Evolutionary conservation across 768 basidiomycete species (phyloP), one percentile per base, ranked within the genome.

Genomic region (Boletus huronensis): DNA sequence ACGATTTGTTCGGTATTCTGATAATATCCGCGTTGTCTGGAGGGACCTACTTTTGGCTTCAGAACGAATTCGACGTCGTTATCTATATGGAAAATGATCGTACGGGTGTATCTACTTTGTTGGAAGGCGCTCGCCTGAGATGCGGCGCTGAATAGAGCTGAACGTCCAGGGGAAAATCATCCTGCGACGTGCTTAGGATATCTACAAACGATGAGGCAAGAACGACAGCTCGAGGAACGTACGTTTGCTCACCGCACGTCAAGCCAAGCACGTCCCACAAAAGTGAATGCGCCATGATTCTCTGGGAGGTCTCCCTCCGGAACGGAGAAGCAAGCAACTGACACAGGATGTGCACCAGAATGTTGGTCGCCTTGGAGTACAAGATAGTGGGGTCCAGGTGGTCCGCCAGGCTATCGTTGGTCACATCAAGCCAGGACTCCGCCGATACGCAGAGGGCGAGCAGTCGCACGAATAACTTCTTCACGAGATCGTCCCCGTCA

Each of bases 391-490:
- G 86, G 13, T 75, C 72, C 26, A 74, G 69, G 41, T 77, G 64
- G 16, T 65, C 77, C 21, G 73, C 74, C 45, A 76, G 68, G 23
- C 57, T 61, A n/a, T 68, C 58, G 21, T 73, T 71, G 40, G 74
- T 72, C n/a, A 72, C 73, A 48, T 81, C 80, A 32, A 77, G 64
- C 83, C 88, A 90, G 31, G 77, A 66, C 56, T 86, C 85, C 34
- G 88, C 72, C 1, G 77, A 75, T 49, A 75, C 65, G 62, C 79
- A 82, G 29, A 89, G 74, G 36, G 77, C 76, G 11, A 87, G 63
- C 40, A 88, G 64, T 36, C 78, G 74, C 25, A 73, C 68, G 53
- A 85, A 77, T 5, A 84, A 57, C 50, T 75, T 80, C 58, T 76
- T 73, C 25, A 81, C 72, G 32, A 84, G 65, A 39, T 74, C 72